A percentile compares a stretch with the other conserved stretches of the same genome.
Conservation (phyloP, 75 land plant genomes). For the Picea sitchensis region DNA sequence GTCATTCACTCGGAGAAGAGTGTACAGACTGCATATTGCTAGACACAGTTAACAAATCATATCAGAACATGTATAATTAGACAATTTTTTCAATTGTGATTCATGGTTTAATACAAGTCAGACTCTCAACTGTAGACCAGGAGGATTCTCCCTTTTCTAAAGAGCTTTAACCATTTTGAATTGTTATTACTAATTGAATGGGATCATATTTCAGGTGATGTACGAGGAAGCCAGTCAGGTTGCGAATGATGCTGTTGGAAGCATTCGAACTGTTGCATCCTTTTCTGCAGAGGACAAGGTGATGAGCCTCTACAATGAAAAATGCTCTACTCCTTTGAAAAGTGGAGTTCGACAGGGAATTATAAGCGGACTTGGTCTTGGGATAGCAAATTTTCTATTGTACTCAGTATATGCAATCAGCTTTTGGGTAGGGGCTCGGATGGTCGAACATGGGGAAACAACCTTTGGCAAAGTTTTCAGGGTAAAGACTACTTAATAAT, state of each 20-base stretch:
- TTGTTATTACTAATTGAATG: not conserved
- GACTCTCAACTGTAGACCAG: too few species aligned
- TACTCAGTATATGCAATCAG: constrained; percentile 41
- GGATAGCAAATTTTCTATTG: constrained; percentile 42
- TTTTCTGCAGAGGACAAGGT: constrained; percentile 64
- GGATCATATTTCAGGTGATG: constrained; percentile 22
- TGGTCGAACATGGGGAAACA: constrained; percentile 33
- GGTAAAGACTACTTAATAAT: constrained; percentile 16
- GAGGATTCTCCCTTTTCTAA: too few species aligned
- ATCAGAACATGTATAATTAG: not conserved
- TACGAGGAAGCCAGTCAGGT: constrained; percentile 71
- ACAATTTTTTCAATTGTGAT: not conserved
- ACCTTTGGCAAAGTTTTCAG: constrained; percentile 42
- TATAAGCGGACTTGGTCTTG: constrained; percentile 50
- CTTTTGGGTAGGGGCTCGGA: constrained; percentile 47
- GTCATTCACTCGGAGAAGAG: too few species aligned
- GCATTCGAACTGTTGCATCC: constrained; percentile 60
- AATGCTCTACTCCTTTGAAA: constrained; percentile 37
- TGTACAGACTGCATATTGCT: not conserved
- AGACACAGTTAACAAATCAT: too few species aligned
- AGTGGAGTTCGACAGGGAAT: constrained; percentile 45
- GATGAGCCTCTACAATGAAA: constrained; percentile 36
- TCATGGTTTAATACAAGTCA: too few species aligned
- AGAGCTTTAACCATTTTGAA: not conserved
- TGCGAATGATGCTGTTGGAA: constrained; percentile 60